Base-by-base conservation (phyloP, 1,284 basidiomycete species). In the Sparassis latifolia region DNA sequence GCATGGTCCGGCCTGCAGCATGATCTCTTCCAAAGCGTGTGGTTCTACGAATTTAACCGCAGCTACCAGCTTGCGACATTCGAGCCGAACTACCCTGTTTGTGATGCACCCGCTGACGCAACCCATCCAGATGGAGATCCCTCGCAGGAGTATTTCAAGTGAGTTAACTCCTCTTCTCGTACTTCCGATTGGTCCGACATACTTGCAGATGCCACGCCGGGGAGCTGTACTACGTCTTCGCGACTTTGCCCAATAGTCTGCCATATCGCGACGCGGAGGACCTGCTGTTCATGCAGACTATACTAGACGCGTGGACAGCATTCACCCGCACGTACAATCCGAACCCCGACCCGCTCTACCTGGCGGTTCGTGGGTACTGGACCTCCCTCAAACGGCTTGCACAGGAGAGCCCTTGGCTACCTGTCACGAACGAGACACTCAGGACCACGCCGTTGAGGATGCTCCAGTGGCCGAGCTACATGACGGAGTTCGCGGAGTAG, bases 261-360 rank as follows among this genome's bases (percentile, higher is more conserved):
- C 67, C 68, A 2, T 71, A 67, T 56, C 69, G 71, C 29, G 71
- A 74, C 55, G 61, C 58, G 31, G 55, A 63, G 37, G 72, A 73
- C 52, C 62, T 72, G 28, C 64, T 65, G 3, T 65, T 71, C 58
- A 65, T 65, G 53, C 70, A 72, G 56, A 56, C 66, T 47, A 59
- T 57, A 33, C 51, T 69, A 30, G 73, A 74, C 52, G 52, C 61
- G 27, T 75, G 71, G 72, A 61, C 68, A 0, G 55, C 66, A 3
- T 76, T 74, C 53, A 69, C 66, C 12, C 64, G 71, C 47, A 68
- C 67, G 10, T 68, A 67, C 57, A 57, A 74, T 49, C 73, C 73
- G 3, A 74, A 75, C 55, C 72, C 70, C 1, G 62, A 68, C 42
- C 58, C 55, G 10, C 60, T 53, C 0, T 72, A 68, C 57, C 64